Evolutionary conservation across 345 rosid genomes (phyloP), one percentile per base, ranked within the genome.

Genomic region (Syzygium aqueum): DNA sequence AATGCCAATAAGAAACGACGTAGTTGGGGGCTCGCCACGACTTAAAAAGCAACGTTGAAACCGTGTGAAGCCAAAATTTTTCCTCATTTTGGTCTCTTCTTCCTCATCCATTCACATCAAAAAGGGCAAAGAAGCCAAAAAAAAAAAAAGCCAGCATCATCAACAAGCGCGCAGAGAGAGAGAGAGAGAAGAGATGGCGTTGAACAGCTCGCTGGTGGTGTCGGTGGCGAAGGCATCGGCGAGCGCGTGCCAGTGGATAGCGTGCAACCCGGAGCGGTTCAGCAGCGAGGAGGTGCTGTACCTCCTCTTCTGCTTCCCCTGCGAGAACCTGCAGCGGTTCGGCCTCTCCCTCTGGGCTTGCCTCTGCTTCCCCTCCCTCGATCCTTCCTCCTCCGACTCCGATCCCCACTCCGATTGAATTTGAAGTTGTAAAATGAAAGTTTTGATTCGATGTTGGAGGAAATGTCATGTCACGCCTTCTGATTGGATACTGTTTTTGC

Each of bases 231-330:
- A 92, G 84, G 15, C 94, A 46, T 97, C 98, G 43, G 95, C 97
- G 33, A 93, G 92, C 86, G 78, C 91, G 1, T 97, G 97, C 91
- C 99, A 97, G 90, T 95, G 94, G 89, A 85, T 97, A 87, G 97
- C 99, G 7, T 96, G 99, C 91, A 97, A 97, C 49, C 99, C 99
- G 0, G 96, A 97, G 88, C 90, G 94, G 30, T 90, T 97, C 54
- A 90, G 92, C 53, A 90, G 93, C 89, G 97, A 92, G 87, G 94
- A 93, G 89, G 96, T 95, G 37, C 86, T 96, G 86, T 86, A 86
- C 59, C 94, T 95, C 87, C 89, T 96, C 92, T 95, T 90, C 92
- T 91, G 94, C 89, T 65, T 93, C 78, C 98, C 99, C 87, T 90
- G 93, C 88, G 94, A 85, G 30, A 93, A 93, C 40, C 85, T 96